phyloP scores from a whole-genome alignment of 495 filamentous ascomycete genomes.

The Venustampulla echinocandica region DNA sequence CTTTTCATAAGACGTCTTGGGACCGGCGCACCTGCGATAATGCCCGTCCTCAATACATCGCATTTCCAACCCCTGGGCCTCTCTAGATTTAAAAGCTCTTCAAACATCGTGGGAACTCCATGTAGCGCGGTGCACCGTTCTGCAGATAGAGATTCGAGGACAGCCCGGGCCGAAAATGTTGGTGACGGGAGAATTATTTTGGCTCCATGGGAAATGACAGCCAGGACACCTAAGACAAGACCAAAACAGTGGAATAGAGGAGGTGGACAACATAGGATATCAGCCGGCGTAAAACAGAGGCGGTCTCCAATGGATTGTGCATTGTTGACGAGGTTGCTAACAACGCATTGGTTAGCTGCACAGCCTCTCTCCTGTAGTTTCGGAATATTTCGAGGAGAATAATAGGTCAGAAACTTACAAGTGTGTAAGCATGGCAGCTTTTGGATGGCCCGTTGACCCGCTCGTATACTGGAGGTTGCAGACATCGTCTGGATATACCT shows the following conservation, averaged over 20 bases:
- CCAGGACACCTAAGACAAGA: constrained; percentile 59
- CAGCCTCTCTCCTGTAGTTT: background rate
- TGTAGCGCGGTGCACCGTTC: constrained; percentile 63
- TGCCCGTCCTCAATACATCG: constrained; percentile 50
- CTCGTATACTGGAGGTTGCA: constrained; percentile 66
- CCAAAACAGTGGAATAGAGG: constrained; percentile 71
- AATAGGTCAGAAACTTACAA: constrained; percentile 37
- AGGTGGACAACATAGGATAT: constrained; percentile 61
- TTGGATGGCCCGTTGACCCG: constrained; percentile 61
- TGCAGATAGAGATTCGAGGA: constrained; percentile 48
- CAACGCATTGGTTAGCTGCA: background rate
- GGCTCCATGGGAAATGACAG: constrained; percentile 56
- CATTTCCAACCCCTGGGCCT: constrained; percentile 39
- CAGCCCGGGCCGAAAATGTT: constrained; percentile 51
- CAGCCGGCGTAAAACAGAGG: constrained; percentile 52
- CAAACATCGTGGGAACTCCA: constrained; percentile 67
- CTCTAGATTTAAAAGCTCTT: constrained; percentile 39
- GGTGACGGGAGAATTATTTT: constrained; percentile 59
- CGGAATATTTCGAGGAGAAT: no score
- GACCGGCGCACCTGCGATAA: constrained; percentile 61
- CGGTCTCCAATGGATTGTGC: constrained; percentile 60
- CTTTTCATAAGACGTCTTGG: constrained; percentile 55
- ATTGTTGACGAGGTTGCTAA: constrained; percentile 62
- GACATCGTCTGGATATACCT: constrained; percentile 41
- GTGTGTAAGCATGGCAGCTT: constrained; percentile 69